Base-by-base conservation (phyloP, 2,329 filamentous ascomycete genomes). In the Ceratocystis diversiconidia region DNA sequence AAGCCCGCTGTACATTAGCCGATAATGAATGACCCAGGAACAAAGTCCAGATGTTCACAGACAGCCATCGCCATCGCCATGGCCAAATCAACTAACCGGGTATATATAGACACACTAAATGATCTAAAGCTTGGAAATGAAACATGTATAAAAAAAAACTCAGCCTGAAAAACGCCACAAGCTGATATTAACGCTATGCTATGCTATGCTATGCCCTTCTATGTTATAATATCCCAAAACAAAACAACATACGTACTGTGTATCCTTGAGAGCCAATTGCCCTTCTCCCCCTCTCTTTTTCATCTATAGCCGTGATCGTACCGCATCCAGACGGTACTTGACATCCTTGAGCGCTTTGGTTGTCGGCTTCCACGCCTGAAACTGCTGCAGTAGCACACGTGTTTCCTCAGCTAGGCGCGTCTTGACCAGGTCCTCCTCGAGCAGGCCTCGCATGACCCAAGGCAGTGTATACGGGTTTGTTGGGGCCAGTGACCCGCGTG, bases 311-410 rank as follows among this genome's bases (percentile, higher is more conserved):
- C 91, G 95, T 61, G 90, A 96, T 71, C 90, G 83, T 57, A 99
- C 89, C 2, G 88, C 92, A 76, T 97, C 94, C 22, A 99, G 79
- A 68, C 94, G 82, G 75, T 95, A 97, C 75, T 95, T 95, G 60
- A 99, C 92, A 75, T 99, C 94, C 76, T 94, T 96, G 66, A 99
- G 76, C 55, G 89, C 89, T 77, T 97, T 99, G 6, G 86, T 95
- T 0, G 80, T 81, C 0, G 94, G 94, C 72, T 88, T 92, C 94
- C 94, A 99, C 64, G 89, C 85, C 73, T 97, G 92, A 74, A 97
- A 99, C 74, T 95, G 85, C 67, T 79, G 80, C n/a, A 99, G 78
- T 62, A 99, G 75, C 72, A 90, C 83, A 68, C 83, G 82, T 5
- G 90, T 90, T 76, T 99, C 94, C 1, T 80, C 76, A 41, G 84